Percentiles rank a stretch among this genome's conserved stretches.
Conservation (phyloP, 192 early-diverging fungal species). For the Gonapodya sp. region DNA sequence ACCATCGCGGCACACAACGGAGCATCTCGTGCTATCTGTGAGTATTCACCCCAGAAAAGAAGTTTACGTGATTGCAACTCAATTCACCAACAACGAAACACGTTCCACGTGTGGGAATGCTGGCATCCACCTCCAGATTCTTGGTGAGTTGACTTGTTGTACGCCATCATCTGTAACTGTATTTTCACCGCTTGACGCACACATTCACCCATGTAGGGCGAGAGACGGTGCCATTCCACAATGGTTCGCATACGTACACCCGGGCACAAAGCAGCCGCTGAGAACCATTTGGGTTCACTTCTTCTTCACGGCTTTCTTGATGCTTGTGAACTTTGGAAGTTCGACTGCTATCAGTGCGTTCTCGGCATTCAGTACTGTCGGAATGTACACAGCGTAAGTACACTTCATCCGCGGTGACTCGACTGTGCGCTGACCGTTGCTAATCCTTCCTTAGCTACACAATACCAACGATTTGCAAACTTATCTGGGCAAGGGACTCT, state of each 20-base stretch:
- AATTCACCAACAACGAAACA: neutral
- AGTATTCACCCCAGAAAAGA: too few species aligned
- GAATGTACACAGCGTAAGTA: neutral
- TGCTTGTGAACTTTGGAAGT: neutral
- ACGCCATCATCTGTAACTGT: neutral
- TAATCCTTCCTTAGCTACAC: neutral
- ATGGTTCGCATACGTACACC: conserved; percentile 23
- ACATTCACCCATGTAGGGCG: conserved; percentile 24
- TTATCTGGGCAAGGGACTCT: neutral
- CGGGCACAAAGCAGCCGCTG: conserved; percentile 27
- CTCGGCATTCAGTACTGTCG: neutral
- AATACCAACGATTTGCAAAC: neutral
- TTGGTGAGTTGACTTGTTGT: conserved; percentile 19
- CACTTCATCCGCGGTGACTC: neutral
- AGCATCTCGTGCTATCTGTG: neutral
- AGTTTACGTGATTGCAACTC: neutral
- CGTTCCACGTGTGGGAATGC: neutral
- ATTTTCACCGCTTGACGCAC: conserved; percentile 27
- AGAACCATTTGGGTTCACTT: conserved; percentile 27
- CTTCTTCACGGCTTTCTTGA: neutral
- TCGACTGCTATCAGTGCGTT: neutral
- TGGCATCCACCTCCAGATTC: neutral
- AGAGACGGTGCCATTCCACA: conserved; percentile 37
- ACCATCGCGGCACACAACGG: neutral
- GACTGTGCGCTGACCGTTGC: neutral